These are phyloP conservation scores for Aspergillus intermedius DNA, from an alignment of 2,329 filamentous ascomycete genomes.

Conservation along the genomic window DNA sequence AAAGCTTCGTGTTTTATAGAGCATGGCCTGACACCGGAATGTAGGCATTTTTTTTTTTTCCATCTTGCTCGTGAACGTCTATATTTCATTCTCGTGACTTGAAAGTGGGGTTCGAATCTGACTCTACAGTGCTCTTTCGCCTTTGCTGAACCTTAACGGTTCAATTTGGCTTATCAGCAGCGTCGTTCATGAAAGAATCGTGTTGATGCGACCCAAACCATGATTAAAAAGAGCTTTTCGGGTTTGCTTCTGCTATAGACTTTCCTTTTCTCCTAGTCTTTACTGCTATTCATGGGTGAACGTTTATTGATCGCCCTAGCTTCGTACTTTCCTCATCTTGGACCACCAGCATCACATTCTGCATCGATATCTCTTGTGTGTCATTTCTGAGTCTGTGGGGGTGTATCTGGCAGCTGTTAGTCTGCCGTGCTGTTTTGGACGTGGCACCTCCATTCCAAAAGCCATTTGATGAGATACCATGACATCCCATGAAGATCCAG, in stretches of 20 bases:
- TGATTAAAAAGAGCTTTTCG: conserved; percentile 3
- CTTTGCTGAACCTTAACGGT: background rate
- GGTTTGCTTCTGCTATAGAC: background rate
- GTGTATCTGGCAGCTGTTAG: background rate
- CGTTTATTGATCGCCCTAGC: background rate
- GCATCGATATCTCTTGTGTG: background rate
- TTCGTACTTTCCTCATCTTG: background rate
- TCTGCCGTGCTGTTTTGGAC: background rate
- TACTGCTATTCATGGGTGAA: background rate
- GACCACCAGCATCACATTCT: background rate
- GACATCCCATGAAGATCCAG: conserved; percentile 3
- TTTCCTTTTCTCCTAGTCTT: background rate
- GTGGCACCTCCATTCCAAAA: background rate
- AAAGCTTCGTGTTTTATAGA: too few relatives aligned
- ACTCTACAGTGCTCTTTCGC: background rate
- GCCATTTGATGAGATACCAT: conserved; percentile 2
- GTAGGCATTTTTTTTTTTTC: background rate
- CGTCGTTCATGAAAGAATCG: conserved; percentile 5
- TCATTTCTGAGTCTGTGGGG: background rate
- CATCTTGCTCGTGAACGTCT: background rate
- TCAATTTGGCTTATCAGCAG: background rate
- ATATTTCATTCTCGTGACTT: background rate
- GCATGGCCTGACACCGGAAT: background rate
- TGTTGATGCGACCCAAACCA: conserved; percentile 5
- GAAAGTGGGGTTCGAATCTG: background rate